Conservation (phyloP, 768 basidiomycete species). For the Kwoniella dendrophila region DNA sequence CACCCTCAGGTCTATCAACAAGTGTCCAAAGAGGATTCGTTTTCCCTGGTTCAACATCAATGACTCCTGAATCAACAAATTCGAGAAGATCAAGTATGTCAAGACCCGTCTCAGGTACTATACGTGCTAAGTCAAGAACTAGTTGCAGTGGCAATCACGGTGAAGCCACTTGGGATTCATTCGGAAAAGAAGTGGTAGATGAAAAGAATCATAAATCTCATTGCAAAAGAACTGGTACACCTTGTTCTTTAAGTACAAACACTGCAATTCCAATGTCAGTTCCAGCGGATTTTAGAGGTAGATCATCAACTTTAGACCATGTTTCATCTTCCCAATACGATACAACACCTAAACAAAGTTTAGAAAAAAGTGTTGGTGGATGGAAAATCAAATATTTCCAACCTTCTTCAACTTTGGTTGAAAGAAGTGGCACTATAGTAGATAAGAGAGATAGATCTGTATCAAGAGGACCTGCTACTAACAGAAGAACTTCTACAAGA, state of each 20-base stretch:
- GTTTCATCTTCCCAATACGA: constrained; percentile 5
- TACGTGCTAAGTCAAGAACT: constrained; percentile 32
- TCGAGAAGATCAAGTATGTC: constrained; percentile 16
- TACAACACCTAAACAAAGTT: constrained; percentile 41
- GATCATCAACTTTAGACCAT: not conserved
- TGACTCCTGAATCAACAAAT: constrained; percentile 15
- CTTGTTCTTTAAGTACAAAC: not conserved
- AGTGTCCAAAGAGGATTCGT: constrained; percentile 34
- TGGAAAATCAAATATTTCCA: constrained; percentile 40
- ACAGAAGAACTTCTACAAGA: constrained; percentile 1
- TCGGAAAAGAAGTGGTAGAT: constrained; percentile 33
- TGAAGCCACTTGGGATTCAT: constrained; percentile 43
- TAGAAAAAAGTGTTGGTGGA: constrained; percentile 33
- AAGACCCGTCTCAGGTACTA: constrained; percentile 37
- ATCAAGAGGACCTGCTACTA: constrained; percentile 3
- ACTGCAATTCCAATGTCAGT: constrained; percentile 11
- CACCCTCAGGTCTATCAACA: constrained; percentile 24
- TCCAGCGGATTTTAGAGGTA: constrained; percentile 7
- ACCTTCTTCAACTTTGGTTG: constrained; percentile 12
- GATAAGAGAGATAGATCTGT: constrained; percentile 9
- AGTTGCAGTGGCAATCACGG: not conserved
- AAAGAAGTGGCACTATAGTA: constrained; percentile 12
- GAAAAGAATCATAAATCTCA: constrained; percentile 21
- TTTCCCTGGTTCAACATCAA: constrained; percentile 29
- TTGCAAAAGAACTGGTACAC: constrained; percentile 1